Evolutionary conservation across 1,284 basidiomycete species (phyloP).

Genomic region (Butyriboletus regius): DNA sequence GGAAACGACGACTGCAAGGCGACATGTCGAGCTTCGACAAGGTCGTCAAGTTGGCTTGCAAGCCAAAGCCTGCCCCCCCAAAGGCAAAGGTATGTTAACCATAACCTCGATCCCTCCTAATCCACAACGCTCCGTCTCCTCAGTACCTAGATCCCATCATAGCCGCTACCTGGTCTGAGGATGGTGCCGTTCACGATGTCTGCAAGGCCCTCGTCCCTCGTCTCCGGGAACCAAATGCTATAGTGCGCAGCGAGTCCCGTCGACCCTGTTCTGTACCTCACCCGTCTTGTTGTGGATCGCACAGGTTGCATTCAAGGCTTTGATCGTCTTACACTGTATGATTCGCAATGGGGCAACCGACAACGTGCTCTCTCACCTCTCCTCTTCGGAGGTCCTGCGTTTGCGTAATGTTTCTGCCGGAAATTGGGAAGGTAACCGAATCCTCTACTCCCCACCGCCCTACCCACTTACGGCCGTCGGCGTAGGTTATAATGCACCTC

Average conservation of each 20-base stretch:
- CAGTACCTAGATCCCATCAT: constrained; percentile 88
- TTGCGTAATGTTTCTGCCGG: constrained; percentile 70
- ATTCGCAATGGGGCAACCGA: constrained; percentile 90
- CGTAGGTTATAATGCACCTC: constrained; percentile 74
- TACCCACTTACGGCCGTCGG: constrained; percentile 3
- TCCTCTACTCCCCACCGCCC: background rate
- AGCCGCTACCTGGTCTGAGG: constrained; percentile 87
- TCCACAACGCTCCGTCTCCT: background rate
- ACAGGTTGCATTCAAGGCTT: constrained; percentile 91
- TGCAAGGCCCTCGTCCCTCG: constrained; percentile 78
- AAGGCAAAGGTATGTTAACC: constrained; percentile 70
- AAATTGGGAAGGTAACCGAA: constrained; percentile 68
- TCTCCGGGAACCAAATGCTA: constrained; percentile 82
- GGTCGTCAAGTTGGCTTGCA: constrained; percentile 85
- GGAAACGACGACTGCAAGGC: background rate
- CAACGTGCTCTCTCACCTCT: constrained; percentile 78
- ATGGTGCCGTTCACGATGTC: constrained; percentile 86
- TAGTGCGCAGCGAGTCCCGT: constrained; percentile 48
- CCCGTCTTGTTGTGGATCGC: background rate
- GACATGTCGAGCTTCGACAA: constrained; percentile 75
- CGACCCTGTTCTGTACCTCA: constrained; percentile 2
- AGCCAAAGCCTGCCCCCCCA: constrained; percentile 87
- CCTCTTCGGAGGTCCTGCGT: constrained; percentile 70
- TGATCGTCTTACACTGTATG: constrained; percentile 92
- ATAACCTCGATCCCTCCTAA: background rate